Conservation (phyloP, 2,329 filamentous ascomycete species). For the Cryphonectria japonica region DNA sequence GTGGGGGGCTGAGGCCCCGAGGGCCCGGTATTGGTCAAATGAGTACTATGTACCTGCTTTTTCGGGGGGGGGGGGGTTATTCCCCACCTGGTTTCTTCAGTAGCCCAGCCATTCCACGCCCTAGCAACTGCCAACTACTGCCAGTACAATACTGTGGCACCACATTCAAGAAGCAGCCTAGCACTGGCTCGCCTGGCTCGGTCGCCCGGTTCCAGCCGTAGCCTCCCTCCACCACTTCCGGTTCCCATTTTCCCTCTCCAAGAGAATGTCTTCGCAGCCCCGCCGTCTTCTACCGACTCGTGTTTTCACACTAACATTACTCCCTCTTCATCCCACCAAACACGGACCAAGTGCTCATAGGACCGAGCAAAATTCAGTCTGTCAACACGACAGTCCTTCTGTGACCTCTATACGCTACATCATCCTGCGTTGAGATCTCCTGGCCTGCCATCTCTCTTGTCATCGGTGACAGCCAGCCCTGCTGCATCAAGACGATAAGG, state of each 20-base stretch:
- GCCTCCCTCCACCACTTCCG: slow-evolving; percentile 12
- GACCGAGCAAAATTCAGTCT: background rate
- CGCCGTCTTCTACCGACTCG: slow-evolving; percentile 24
- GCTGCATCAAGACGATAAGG: slow-evolving; percentile 25
- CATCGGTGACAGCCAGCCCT: slow-evolving; percentile 5
- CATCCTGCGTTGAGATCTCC: background rate
- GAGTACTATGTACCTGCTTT: too few species aligned
- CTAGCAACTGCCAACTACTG: background rate
- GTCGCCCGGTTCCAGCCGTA: background rate
- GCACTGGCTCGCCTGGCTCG: background rate
- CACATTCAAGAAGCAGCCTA: background rate
- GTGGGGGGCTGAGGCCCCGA: too few species aligned
- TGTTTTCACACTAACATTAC: slow-evolving; percentile 1
- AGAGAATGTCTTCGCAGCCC: slow-evolving; percentile 5
- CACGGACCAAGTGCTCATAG: background rate
- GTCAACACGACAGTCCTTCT: background rate
- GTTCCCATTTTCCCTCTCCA: background rate
- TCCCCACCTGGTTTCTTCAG: background rate
- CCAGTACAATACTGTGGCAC: too few species aligned
- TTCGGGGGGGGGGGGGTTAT: too few species aligned
- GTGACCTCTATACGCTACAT: background rate
- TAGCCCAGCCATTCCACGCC: background rate
- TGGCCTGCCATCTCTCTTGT: background rate
- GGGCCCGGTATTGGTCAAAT: too few species aligned
- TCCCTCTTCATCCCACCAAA: slow-evolving; percentile 3